Evolutionary conservation across 2,329 filamentous ascomycete species (phyloP).

Genomic region (Neodidymelliopsis sp.): DNA sequence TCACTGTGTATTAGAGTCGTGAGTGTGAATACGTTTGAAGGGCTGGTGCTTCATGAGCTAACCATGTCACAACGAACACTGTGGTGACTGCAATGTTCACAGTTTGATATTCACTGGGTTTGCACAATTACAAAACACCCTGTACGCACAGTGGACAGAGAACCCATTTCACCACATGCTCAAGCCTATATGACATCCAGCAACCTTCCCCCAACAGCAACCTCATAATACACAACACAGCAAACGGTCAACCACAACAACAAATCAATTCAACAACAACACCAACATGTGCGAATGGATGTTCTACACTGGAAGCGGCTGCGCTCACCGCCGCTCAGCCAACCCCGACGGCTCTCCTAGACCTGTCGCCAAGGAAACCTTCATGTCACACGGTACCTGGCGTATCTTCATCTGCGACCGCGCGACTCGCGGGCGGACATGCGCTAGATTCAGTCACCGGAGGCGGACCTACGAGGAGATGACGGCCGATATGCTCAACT

Average conservation of each 20-base stretch:
- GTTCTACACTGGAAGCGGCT: neutral
- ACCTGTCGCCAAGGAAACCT: neutral
- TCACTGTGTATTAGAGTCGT: no score
- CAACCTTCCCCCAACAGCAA: no score
- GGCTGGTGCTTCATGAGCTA: no score
- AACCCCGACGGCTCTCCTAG: neutral
- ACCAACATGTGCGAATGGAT: neutral
- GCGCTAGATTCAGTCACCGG: neutral
- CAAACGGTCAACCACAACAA: neutral
- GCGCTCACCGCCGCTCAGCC: neutral
- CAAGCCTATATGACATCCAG: no score
- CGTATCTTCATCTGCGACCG: neutral
- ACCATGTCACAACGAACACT: no score
- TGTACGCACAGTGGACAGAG: no score
- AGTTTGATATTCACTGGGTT: neutral
- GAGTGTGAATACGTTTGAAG: no score
- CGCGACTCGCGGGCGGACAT: no score
- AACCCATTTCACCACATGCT: no score
- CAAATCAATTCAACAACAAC: neutral
- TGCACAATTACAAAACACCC: no score
- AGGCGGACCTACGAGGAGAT: neutral
- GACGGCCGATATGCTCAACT: neutral
- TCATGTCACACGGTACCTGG: neutral
- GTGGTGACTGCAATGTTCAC: no score
- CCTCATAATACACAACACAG: no score